phyloP scores from a whole-genome alignment of 768 basidiomycete species.

The Suillus discolor region DNA sequence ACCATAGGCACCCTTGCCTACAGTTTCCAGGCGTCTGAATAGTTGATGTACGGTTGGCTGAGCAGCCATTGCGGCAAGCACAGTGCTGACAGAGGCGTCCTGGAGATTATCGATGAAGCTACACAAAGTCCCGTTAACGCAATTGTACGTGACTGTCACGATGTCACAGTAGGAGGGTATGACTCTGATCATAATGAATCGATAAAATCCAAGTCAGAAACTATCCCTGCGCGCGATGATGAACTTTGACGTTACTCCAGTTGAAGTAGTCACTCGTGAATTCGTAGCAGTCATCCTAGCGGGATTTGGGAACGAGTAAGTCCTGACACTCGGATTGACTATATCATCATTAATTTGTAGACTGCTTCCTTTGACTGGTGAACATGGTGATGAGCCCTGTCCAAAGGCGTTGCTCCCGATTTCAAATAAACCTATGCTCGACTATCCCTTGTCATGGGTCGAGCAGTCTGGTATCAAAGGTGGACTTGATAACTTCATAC shows the following conservation, averaged over 20 bases:
- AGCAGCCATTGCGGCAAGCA: constrained; percentile 30
- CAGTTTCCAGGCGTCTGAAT: constrained; percentile 85
- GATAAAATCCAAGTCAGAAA: neutral
- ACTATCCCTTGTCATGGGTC: constrained; percentile 83
- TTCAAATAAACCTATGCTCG: constrained; percentile 85
- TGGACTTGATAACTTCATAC: constrained; percentile 25
- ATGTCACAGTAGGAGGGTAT: neutral
- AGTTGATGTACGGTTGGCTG: constrained; percentile 75
- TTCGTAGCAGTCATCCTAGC: constrained; percentile 89
- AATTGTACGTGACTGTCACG: neutral
- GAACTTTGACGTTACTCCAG: constrained; percentile 63
- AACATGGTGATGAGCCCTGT: constrained; percentile 79
- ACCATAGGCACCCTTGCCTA: constrained; percentile 95
- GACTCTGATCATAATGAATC: neutral
- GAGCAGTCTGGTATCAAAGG: constrained; percentile 87
- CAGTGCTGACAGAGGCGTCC: neutral
- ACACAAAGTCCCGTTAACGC: no score
- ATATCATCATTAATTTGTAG: constrained; percentile 39
- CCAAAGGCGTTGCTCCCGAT: constrained; percentile 89
- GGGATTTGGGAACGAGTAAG: constrained; percentile 91
- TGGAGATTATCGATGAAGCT: neutral
- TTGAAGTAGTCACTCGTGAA: constrained; percentile 62
- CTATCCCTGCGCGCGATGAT: constrained; percentile 34
- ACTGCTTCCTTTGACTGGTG: constrained; percentile 70
- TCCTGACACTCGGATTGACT: constrained; percentile 12